Evolutionary conservation across 1,139 yeast species (phyloP), one percentile per base, ranked within the genome.

Genomic region (Candida glucosophila): DNA sequence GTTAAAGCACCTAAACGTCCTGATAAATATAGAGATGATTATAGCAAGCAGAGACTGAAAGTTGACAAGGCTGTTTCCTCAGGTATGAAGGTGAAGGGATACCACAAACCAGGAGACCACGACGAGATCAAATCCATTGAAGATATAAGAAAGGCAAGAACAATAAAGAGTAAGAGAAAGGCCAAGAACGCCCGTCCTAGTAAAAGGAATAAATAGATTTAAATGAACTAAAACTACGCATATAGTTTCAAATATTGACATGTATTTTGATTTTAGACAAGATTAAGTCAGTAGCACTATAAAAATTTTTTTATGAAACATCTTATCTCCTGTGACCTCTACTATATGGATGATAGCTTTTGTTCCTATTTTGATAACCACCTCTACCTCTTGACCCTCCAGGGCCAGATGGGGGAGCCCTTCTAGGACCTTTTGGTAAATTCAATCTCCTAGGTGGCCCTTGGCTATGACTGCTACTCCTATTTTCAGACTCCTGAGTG

Each of bases 11-110:
- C 99, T 25, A 82, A 75, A 48, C 59, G 79, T 25, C 95, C 97
- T 8, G 96, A 86, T 47, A 86, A 72, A 55, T 76, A 62, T 40
- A 74, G 98, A 54, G 95, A 88, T 47, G 92, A 92, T 52, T 92
- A 72, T 54, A 71, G 77, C 33, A 67, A 67, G 39, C 95, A 90
- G 50, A 77, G 81, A 72, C 76, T 77, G 64, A 79, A 82, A 58
- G 90, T 83, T 27, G 73, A 72, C 26, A 75, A 73, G 41, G 97
- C 97, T 4, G 47, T 78, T 38, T 94, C 79, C 8, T 64, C 75
- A 31, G 96, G 97, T 25, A 49, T 71, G 20, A 51, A 54, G 15
- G 85, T 83, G 29, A 83, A 78, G 58, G 96, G 96, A 9, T 77
- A 57, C 52, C 55, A 61, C 34, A 55, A 47, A 30, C 62, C 68